Evolutionary conservation across 2,329 filamentous ascomycete species (phyloP).

Genomic region (Paraphaeosphaeria sporulosa): DNA sequence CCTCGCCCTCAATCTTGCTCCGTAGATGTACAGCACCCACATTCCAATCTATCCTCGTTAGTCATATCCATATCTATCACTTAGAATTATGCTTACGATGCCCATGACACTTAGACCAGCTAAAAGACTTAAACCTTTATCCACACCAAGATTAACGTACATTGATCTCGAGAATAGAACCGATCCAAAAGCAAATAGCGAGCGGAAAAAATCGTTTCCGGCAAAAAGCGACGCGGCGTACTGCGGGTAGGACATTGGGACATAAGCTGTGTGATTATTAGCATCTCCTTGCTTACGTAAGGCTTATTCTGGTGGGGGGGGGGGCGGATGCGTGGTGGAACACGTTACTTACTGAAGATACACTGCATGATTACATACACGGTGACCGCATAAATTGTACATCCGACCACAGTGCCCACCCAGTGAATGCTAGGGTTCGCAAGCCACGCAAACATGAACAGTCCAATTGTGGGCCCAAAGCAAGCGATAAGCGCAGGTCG

Average conservation of each 20-base stretch:
- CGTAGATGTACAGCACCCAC: constrained; percentile 26
- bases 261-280: constrained; percentile 53
- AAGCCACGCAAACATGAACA: constrained; percentile 56
- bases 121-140: constrained; percentile 63
- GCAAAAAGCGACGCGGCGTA: constrained; percentile 59
- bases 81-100: constrained; percentile 51
- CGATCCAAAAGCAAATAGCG: constrained; percentile 63
- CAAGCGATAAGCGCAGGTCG: constrained; percentile 20
- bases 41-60: constrained; percentile 25
- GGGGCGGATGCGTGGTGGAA: too few species aligned
- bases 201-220: constrained; percentile 64
- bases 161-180: constrained; percentile 66
- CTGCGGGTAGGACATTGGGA: constrained; percentile 67
- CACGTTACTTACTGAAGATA: constrained; percentile 48
- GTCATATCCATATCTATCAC: not conserved
- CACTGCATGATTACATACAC: constrained; percentile 50
- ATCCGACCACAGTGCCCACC: constrained; percentile 62
- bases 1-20: constrained; percentile 24
- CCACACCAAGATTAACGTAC: constrained; percentile 65
- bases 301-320: too few species aligned
- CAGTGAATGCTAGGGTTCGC: constrained; percentile 67
- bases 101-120: constrained; percentile 52
- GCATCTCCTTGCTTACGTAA: not conserved
- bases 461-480: constrained; percentile 21
- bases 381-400: constrained; percentile 52